Percentiles rank a stretch among this genome's conserved stretches.
phyloP scores from a whole-genome alignment of 225 moss, liverwort and hornwort genomes.

The Bryum argenteum region DNA sequence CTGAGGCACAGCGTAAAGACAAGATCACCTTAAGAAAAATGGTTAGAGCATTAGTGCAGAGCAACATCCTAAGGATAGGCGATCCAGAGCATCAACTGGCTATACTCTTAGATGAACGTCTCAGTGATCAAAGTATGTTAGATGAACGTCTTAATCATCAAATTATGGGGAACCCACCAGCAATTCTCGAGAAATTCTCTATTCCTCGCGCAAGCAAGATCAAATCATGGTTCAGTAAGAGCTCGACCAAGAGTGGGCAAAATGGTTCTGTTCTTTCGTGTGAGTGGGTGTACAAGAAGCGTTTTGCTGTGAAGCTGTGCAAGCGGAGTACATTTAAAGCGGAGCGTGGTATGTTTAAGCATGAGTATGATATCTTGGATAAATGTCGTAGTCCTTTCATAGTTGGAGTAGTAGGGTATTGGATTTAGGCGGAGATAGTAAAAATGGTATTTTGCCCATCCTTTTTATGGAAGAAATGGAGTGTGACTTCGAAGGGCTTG shows the following conservation, averaged over 20 bases:
- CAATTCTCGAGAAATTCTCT: slow-evolving; percentile 27
- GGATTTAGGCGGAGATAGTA: slow-evolving; percentile 19
- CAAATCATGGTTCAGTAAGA: too few relatives aligned
- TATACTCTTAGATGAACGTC: too few relatives aligned
- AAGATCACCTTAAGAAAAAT: not conserved
- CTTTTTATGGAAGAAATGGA: slow-evolving; percentile 32
- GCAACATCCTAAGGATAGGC: not conserved
- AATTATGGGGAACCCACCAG: slow-evolving; percentile 27
- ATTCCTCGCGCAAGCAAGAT: too few relatives aligned
- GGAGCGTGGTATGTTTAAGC: not conserved
- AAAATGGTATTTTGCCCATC: too few relatives aligned
- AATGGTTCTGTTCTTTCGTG: too few relatives aligned
- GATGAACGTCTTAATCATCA: not conserved
- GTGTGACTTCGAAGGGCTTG: slow-evolving; percentile 25
- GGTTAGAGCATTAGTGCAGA: slow-evolving; percentile 2
- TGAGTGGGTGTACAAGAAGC: too few relatives aligned
- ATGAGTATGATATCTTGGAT: slow-evolving; percentile 28
- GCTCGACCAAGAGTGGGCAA: too few relatives aligned
- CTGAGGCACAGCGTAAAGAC: too few relatives aligned
- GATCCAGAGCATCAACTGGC: slow-evolving; percentile 25
- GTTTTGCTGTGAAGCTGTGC: slow-evolving; percentile 34
- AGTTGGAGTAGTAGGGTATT: slow-evolving; percentile 40
- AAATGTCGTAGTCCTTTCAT: slow-evolving; percentile 34
- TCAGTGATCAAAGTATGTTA: too few relatives aligned
- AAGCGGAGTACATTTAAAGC: not conserved